phyloP scores from a whole-genome alignment of 2,329 filamentous ascomycete genomes.

The Colletotrichum lindemuthianum region DNA sequence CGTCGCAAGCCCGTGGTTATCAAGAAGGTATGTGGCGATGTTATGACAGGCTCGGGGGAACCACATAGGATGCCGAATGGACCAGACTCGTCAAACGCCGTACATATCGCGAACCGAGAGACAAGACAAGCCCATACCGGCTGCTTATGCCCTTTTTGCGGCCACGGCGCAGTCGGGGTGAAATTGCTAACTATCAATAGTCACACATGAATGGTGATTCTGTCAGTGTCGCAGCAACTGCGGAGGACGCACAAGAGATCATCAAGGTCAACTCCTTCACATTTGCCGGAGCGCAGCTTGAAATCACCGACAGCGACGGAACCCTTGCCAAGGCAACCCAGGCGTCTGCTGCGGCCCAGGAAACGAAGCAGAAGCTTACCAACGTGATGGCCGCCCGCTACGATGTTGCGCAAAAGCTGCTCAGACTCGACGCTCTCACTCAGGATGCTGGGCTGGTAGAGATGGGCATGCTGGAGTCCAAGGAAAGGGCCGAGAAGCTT shows the following conservation, averaged over 20 bases:
- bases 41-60: conserved; percentile 42
- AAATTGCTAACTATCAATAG: conserved; percentile 76
- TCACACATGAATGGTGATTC: conserved; percentile 75
- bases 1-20: conserved; percentile 67
- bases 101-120: conserved; percentile 45
- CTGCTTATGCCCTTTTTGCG: conserved; percentile 49
- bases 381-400: conserved; percentile 81
- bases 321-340: conserved; percentile 56
- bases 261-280: conserved; percentile 74
- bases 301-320: conserved; percentile 59
- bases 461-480: conserved; percentile 79
- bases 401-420: conserved; percentile 74
- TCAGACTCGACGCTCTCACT: conserved; percentile 83
- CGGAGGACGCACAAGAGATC: conserved; percentile 71
- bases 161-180: conserved; percentile 39
- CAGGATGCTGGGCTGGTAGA: conserved; percentile 76
- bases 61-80: conserved; percentile 44
- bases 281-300: conserved; percentile 73
- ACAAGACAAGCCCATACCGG: conserved; percentile 49
- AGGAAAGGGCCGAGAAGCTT: conserved; percentile 81
- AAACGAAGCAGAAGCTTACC: conserved; percentile 75
- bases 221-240: conserved; percentile 73
- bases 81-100: conserved; percentile 47
- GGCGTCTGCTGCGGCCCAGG: conserved; percentile 63
- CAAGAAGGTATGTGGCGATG: conserved; percentile 77